A percentile compares a stretch with the other conserved stretches of the same genome.
phyloP scores from a whole-genome alignment of 257 asterid species.

The Przewalskia tangutica region DNA sequence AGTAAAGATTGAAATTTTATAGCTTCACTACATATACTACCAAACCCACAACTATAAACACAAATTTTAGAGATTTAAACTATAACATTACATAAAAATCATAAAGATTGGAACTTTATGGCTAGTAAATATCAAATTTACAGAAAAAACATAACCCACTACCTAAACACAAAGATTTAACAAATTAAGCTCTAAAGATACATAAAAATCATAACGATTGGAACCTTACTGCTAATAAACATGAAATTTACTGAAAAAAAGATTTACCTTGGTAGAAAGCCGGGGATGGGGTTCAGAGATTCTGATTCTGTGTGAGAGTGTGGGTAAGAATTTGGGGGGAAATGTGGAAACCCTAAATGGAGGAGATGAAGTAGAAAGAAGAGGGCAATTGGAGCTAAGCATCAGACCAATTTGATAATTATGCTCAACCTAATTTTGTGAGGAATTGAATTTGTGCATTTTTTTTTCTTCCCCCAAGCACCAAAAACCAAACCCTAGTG shows the following conservation, averaged over 20 bases:
- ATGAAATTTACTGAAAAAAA: neutral
- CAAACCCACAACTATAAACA: neutral
- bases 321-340: conserved; percentile 24
- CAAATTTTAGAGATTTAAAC: neutral
- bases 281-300: conserved; percentile 27
- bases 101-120: neutral
- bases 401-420: conserved; percentile 31
- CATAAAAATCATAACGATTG: neutral
- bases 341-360: conserved; percentile 37
- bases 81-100: neutral
- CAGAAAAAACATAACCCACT: neutral
- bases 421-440: conserved; percentile 19
- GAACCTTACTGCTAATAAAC: neutral
- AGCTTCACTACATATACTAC: neutral
- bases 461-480: conserved; percentile 4
- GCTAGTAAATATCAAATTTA: neutral
- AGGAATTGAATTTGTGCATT: conserved; percentile 41
- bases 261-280: conserved; percentile 43
- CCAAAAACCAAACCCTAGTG: conserved; percentile 28
- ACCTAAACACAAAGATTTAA: neutral
- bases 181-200: neutral
- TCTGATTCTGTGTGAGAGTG: conserved; percentile 25
- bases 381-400: conserved; percentile 60
- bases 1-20: neutral
- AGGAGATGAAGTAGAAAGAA: conserved; percentile 22